These are phyloP conservation scores for Jacaranda copaia DNA, from an alignment of 257 asterid species.

Conservation along the genomic window DNA sequence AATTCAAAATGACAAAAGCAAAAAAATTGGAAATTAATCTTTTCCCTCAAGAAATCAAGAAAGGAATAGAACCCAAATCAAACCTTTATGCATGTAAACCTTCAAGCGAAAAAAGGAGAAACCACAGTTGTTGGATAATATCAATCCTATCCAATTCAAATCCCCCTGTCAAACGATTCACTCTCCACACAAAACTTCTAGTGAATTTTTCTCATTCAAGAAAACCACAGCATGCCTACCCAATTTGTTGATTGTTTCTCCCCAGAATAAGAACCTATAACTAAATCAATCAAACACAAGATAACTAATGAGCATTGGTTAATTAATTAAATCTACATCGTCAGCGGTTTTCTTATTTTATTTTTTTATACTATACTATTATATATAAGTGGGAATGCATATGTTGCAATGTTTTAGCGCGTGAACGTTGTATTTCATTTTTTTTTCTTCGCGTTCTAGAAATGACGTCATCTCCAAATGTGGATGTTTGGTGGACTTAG, in stretches of 20 bases:
- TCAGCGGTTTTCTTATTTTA: not conserved
- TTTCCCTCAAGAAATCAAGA: slow-evolving; percentile 21
- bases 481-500: no score
- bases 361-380: no score
- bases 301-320: slow-evolving; percentile 10
- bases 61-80: slow-evolving; percentile 17
- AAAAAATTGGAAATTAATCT: not conserved
- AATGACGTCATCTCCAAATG: no score
- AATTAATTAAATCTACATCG: slow-evolving; percentile 15
- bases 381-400: no score
- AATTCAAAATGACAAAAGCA: slow-evolving; percentile 21
- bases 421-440: no score
- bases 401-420: no score
- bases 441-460: no score
- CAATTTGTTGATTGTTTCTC: slow-evolving; percentile 31
- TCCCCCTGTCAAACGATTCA: slow-evolving; percentile 16
- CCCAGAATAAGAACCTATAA: slow-evolving; percentile 19
- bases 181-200: slow-evolving; percentile 30
- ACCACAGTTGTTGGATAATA: slow-evolving; percentile 21
- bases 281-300: slow-evolving; percentile 21
- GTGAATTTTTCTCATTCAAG: slow-evolving; percentile 15
- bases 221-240: slow-evolving; percentile 30
- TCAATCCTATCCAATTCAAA: slow-evolving; percentile 31
- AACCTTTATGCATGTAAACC: slow-evolving; percentile 39
- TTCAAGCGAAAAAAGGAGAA: slow-evolving; percentile 11